Evolutionary conservation across 441 rosid genomes (phyloP).

Genomic region (Eruca vesicaria): DNA sequence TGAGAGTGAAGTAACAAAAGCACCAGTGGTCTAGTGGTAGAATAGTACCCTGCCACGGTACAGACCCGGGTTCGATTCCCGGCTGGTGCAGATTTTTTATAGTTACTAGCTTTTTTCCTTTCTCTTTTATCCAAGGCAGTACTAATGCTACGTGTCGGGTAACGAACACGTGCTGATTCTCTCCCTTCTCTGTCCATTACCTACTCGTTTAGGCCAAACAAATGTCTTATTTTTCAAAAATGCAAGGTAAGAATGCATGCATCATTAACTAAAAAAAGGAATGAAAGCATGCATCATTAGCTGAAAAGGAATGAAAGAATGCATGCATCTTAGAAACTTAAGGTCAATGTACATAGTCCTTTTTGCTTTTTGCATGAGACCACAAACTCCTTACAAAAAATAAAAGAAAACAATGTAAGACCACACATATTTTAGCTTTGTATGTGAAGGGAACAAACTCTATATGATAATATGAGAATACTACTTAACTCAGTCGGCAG

Average conservation of each 20-base stretch:
- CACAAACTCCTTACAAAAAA: not conserved
- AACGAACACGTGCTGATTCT: constrained; percentile 6
- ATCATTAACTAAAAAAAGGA: not conserved
- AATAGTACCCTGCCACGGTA: constrained; percentile 98
- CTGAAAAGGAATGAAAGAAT: not conserved
- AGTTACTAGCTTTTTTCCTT: not conserved
- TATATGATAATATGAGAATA: no score
- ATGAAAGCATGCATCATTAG: not conserved
- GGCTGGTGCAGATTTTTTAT: constrained; percentile 31
- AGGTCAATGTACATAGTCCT: not conserved
- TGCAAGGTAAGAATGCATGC: constrained; percentile 14
- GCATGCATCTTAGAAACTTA: not conserved
- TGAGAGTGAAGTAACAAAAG: not conserved
- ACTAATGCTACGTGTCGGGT: not conserved
- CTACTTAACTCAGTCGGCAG: not conserved
- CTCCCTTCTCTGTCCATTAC: not conserved
- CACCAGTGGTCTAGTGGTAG: constrained; percentile 97
- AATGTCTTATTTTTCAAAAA: not conserved
- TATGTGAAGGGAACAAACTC: no score
- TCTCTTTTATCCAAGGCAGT: not conserved
- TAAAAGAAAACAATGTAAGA: not conserved
- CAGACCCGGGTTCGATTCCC: constrained; percentile 96
- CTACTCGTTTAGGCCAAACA: not conserved
- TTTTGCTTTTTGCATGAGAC: constrained; percentile 1
- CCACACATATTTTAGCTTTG: not conserved